Percentiles rank a stretch among this genome's conserved stretches.
phyloP scores from a whole-genome alignment of 1,284 basidiomycete genomes.

The Naganishia liquefaciens region DNA sequence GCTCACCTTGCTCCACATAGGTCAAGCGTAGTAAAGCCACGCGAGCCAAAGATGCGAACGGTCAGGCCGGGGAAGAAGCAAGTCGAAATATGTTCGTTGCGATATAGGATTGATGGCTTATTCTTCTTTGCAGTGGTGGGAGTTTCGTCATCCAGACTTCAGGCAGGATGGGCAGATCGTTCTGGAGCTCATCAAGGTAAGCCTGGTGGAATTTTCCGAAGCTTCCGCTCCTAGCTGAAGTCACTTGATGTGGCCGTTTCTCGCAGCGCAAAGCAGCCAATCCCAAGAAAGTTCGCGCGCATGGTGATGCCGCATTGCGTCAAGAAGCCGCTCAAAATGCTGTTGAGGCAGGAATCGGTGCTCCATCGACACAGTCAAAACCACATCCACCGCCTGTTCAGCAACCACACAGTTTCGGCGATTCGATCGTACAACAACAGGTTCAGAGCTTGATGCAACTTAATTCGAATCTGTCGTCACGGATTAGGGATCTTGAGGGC shows the following conservation, averaged over 20 bases:
- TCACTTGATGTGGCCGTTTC: not conserved
- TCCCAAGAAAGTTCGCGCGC: constrained; percentile 42
- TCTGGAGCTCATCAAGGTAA: constrained; percentile 82
- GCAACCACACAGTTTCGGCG: constrained; percentile 6
- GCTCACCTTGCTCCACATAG: not conserved
- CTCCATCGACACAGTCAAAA: not conserved
- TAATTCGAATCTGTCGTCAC: constrained; percentile 18
- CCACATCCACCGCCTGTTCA: not conserved
- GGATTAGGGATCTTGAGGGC: constrained; percentile 7
- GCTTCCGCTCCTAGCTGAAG: not conserved
- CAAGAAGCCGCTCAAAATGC: constrained; percentile 22
- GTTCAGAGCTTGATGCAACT: constrained; percentile 22
- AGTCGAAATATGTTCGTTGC: constrained; percentile 11
- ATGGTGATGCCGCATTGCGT: constrained; percentile 10
- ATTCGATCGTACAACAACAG: constrained; percentile 22
- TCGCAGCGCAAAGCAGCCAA: constrained; percentile 71
- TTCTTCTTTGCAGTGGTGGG: constrained; percentile 69
- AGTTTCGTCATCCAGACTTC: constrained; percentile 93
- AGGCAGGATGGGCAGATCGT: constrained; percentile 78
- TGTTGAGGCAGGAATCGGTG: constrained; percentile 62
- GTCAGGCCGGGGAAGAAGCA: constrained; percentile 19
- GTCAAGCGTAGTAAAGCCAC: constrained; percentile 60
- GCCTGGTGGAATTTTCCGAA: not conserved
- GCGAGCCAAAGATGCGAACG: constrained; percentile 54
- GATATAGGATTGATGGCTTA: not conserved